phyloP scores from a whole-genome alignment of 2,329 filamentous ascomycete species.

The Penicillium sp. region DNA sequence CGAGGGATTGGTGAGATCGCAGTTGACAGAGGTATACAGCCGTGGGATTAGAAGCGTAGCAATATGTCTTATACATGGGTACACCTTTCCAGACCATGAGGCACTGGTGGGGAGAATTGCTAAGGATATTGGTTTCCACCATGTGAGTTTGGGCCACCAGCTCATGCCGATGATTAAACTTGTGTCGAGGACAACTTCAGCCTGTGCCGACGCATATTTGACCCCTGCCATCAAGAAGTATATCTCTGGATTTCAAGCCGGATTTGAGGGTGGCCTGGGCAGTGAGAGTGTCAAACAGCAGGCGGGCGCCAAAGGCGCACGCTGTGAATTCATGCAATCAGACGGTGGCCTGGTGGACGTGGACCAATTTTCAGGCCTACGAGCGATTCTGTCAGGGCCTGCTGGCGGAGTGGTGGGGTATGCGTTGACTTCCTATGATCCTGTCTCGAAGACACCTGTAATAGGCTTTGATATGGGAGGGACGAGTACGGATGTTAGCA shows the following conservation, averaged over 20 bases:
- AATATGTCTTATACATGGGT: conserved; percentile 88
- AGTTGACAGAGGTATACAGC: conserved; percentile 66
- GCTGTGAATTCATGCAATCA: conserved; percentile 94
- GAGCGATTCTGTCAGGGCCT: conserved; percentile 82
- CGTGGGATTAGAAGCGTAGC: conserved; percentile 76
- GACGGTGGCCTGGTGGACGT: conserved; percentile 63
- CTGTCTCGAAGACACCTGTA: conserved; percentile 71
- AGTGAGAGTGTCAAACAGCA: conserved; percentile 69
- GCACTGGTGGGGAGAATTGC: conserved; percentile 72
- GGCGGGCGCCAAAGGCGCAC: conserved; percentile 62
- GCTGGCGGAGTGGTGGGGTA: conserved; percentile 94
- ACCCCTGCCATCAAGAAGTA: conserved; percentile 78
- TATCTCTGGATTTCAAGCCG: conserved; percentile 71
- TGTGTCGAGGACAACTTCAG: conserved; percentile 70
- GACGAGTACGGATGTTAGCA: conserved; percentile 83
- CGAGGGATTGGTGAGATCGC: conserved; percentile 52
- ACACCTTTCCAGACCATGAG: conserved; percentile 87
- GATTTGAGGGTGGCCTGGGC: conserved; percentile 78
- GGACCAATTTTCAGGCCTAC: conserved; percentile 69
- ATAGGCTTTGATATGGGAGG: conserved; percentile 95
- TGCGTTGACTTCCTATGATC: conserved; percentile 81
- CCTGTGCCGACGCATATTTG: conserved; percentile 76
- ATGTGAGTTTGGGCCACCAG: conserved; percentile 77
- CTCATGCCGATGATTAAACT: conserved; percentile 89
- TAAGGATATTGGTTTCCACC: conserved; percentile 73